Evolutionary conservation across 495 filamentous ascomycete genomes (phyloP), one percentile per base, ranked within the genome.

Genomic region (Neurospora sp.): DNA sequence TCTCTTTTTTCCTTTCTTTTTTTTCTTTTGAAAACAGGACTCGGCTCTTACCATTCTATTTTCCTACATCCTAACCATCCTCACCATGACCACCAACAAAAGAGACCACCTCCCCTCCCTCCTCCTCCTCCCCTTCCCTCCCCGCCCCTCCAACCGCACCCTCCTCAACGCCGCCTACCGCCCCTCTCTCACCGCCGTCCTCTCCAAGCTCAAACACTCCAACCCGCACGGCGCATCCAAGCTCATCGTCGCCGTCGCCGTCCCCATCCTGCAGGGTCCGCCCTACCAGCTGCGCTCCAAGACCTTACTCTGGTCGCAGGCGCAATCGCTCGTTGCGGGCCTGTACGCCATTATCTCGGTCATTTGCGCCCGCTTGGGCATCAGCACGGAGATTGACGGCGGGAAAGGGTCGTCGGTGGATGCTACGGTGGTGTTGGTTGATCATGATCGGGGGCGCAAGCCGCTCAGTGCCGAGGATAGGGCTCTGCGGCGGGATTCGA

Each of bases 301-400:
- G 83, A 88, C 75, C 77, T 82, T 82, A 72, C 89, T 72, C 88
- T 93, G 83, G 83, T 80, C 74, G 70, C 81, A 86, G 37, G 84
- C 91, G 9, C 94, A 97, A 82, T 81, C 83, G 39, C 85, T 94
- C 16, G 79, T 98, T 31, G 91, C 92, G 27, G 88, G 87, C 70
- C 76, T 97, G 72, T 98, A 98, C 85, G 89, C 88, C 75, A 84
- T 98, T 59, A 83, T 96, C 76, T 88, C 89, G 44, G 82, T 89
- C 69, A 82, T 93, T 37, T 91, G 89, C 72, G 85, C 90, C 44
- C 85, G 89, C 74, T 81, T 88, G 14, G 82, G 83, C 8, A 82
- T 85, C 83, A 90, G 72, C 84, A 94, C 78, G 78, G 92, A 79
- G 87, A 89, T 81, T 12, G 79, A 82, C 70, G 82, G 81, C 75